Percentiles rank a stretch among this genome's conserved stretches.
Conservation (phyloP, 2,329 filamentous ascomycete genomes). For the Aspergillus quadricinctus region DNA sequence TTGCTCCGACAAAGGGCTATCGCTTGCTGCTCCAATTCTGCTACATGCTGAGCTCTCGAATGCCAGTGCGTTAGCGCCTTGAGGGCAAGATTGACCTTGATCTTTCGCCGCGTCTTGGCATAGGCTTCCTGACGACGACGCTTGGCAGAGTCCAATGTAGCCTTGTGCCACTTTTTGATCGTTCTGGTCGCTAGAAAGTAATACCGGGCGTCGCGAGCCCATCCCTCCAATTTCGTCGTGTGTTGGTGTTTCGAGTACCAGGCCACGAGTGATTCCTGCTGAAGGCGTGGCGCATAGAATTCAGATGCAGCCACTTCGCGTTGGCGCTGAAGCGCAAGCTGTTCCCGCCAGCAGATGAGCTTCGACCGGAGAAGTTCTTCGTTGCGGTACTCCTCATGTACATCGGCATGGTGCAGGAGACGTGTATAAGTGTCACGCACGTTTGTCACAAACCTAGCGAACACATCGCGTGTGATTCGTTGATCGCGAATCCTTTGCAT, state of each 20-base stretch:
- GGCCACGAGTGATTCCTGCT: constrained; percentile 36
- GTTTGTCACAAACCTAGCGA: constrained; percentile 39
- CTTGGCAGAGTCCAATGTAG: constrained; percentile 48
- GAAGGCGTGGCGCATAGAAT: constrained; percentile 40
- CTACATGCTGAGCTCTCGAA: constrained; percentile 26
- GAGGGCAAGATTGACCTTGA: constrained; percentile 52
- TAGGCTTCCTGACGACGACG: constrained; percentile 54
- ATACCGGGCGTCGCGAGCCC: constrained; percentile 53
- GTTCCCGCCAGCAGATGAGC: constrained; percentile 36
- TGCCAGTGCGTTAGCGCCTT: constrained; percentile 39
- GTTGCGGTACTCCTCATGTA: constrained; percentile 29
- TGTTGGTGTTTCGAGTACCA: constrained; percentile 40
- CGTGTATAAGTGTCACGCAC: constrained; percentile 34
- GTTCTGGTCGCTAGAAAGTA: constrained; percentile 51
- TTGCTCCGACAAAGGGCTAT: constrained; percentile 31
- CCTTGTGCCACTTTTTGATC: constrained; percentile 50
- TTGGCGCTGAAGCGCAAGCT: constrained; percentile 35
- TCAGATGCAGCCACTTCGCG: constrained; percentile 39
- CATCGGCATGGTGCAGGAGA: constrained; percentile 34
- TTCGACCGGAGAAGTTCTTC: constrained; percentile 32
- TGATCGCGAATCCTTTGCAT: constrained; percentile 39
- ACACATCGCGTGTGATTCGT: constrained; percentile 34
- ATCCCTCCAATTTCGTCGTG: constrained; percentile 45
- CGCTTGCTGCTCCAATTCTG: constrained; percentile 39
- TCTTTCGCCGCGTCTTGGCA: constrained; percentile 47